Evolutionary conservation across 169 alveolate species (phyloP), one percentile per base, ranked within the genome.

Genomic region (Plasmodium gallinaceum): DNA sequence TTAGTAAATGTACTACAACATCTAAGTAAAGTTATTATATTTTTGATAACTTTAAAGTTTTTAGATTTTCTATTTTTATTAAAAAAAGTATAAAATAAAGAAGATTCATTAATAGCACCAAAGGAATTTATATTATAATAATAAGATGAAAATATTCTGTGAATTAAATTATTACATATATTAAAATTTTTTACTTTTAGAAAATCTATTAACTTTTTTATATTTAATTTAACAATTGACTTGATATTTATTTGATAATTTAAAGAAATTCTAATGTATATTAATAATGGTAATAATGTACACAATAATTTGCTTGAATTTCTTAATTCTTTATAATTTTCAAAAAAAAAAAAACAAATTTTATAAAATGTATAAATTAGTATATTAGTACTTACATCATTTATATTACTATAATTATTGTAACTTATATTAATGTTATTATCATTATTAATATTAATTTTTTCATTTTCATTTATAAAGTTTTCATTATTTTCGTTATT

Each of bases 101-200:
- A 48, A 7, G 78, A 51, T 39, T 80, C 90, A 14, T 58, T 57
- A 65, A 80, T 26, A 4, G 61, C 51, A 26, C n/a, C 52, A 20
- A 80, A 80, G 9, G 80, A 0, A 39, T 80, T 80, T 6, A 80
- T 45, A 39, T 80, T 24, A 14, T 80, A 80, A 60, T 32, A 39
- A 61, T 65, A 65, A 61, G 73, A 80, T 6, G 90, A 66, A 66
- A 8, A 51, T 24, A 80, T 80, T 52, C 80, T 65, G 51, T 80
- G 90, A 37, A 80, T 80, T 24, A 80, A 71, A 10, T 66, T 22
- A 58, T 80, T 80, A 18, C 90, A 65, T 39, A 80, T 9, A 26
- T 80, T 80, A n/a, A 32, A 66, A 43, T 80, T 80, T 60, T 65
- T 51, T 58, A 52, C 43, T 46, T 24, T 65, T 32, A 80, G 51